Base-by-base conservation (phyloP, 345 rosid species). In the Dipteronia dyeriana region DNA sequence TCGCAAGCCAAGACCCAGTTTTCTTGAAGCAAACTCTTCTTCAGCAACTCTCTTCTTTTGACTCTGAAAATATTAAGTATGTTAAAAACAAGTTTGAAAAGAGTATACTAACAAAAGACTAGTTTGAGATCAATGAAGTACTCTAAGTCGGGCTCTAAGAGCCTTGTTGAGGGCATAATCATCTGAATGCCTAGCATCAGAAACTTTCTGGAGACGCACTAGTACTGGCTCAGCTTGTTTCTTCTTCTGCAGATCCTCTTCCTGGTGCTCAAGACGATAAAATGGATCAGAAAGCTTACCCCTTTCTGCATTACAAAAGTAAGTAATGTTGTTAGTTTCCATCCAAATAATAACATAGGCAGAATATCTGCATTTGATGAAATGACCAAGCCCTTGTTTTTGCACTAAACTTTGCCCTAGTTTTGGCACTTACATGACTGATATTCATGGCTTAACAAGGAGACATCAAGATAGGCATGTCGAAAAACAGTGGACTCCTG, bases 231-330 rank as follows among this genome's bases (percentile, higher is more conserved):
- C 99, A 47, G 97, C 97, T 80, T 92, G 96, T 88, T 91, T 97
- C 89, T 97, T 97, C 91, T 97, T 97, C 86, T 85, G 85, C 82
- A 97, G 82, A 83, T 97, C 99, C 69, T 85, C 92, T 80, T 89
- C 99, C 78, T 97, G 93, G 80, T 97, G 97, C 79, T 97, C 98
- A 80, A 97, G 87, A 31, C 92, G 94, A 81, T 94, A 94, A 87
- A 94, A 94, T 56, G 97, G 97, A 89, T 94, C 98, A 25, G 96
- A 86, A 39, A 97, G 98, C 84, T 94, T 97, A 31, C 95, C 97
- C 84, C 81, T 94, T 78, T 88, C 98, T 96, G 89, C 43, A 67
- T 39, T 84, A 71, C 70, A 83, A 56, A 59, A 71, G 9, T 29
- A 9, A 66, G n/a, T n/a, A 38, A 22, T 77, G 78, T 38, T 2